Conservation (phyloP, 2,329 filamentous ascomycete genomes). For the Claviceps sp. region DNA sequence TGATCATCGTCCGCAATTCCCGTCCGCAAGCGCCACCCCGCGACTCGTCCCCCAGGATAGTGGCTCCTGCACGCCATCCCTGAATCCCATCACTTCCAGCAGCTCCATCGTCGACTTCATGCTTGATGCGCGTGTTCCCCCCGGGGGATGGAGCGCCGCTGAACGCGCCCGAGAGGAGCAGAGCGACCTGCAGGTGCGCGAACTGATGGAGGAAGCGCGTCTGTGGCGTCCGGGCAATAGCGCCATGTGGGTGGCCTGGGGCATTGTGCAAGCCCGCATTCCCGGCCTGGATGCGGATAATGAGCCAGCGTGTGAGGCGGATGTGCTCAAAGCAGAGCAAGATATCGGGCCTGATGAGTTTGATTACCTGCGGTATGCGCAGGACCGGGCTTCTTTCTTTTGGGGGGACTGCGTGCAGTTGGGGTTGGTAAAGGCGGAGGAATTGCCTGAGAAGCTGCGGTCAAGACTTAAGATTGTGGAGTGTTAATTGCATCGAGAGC, state of each 20-base stretch:
- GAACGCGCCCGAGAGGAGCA: conserved; percentile 49
- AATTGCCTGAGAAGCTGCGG: conserved; percentile 58
- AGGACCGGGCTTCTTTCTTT: conserved; percentile 84
- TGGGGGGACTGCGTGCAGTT: conserved; percentile 78
- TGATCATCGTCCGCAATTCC: conserved; percentile 60
- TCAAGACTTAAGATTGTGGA: conserved; percentile 56
- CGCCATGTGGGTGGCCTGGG: conserved; percentile 90
- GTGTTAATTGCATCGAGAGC: conserved; percentile 28
- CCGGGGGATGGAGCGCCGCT: conserved; percentile 34
- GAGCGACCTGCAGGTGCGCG: conserved; percentile 52
- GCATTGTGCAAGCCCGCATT: conserved; percentile 85
- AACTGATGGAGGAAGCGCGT: conserved; percentile 63
- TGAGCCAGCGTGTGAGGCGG: conserved; percentile 24
- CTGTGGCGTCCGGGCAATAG: conserved; percentile 83
- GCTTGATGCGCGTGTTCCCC: conserved; percentile 58
- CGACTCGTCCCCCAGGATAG: conserved; percentile 32
- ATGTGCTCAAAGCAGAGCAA: conserved; percentile 25
- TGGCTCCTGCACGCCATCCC: conserved; percentile 21
- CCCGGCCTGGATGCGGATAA: conserved; percentile 46
- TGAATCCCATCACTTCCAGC: conserved; percentile 24
- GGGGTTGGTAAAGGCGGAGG: conserved; percentile 60
- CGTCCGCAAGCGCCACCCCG: conserved; percentile 37
- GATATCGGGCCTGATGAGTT: conserved; percentile 61
- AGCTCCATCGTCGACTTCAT: conserved; percentile 58
- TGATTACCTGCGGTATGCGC: conserved; percentile 83